Percentiles rank a stretch among this genome's conserved stretches.
These are phyloP conservation scores for Mortierella sp. DNA, from an alignment of 371 early-diverging fungal species.

Conservation along the genomic window DNA sequence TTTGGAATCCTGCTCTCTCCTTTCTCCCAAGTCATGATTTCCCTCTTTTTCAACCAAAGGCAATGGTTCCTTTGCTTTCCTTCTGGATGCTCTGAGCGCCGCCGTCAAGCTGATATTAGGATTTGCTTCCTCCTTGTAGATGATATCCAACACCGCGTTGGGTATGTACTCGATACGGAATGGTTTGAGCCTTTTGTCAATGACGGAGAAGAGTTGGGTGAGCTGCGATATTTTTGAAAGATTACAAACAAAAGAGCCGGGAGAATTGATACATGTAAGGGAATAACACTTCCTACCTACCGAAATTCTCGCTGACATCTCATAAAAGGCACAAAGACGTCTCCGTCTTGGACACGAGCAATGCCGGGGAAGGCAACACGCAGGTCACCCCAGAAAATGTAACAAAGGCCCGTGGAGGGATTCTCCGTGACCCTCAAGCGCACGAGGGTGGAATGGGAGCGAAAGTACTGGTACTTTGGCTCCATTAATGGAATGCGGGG, in stretches of 20 bases:
- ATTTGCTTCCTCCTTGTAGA: conserved; percentile 8
- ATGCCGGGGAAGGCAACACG: conserved; percentile 27
- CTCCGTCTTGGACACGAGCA: conserved; percentile 24
- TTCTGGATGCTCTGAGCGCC: not conserved
- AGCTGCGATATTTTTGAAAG: not conserved
- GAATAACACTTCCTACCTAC: conserved; percentile 9
- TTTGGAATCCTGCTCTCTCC: not conserved
- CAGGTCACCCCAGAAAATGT: conserved; percentile 35
- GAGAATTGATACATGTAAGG: not conserved
- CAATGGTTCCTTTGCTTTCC: not conserved
- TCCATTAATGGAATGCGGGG: not conserved
- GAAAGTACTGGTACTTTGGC: conserved; percentile 27
- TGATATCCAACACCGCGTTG: conserved; percentile 12
- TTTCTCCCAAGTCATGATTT: not conserved
- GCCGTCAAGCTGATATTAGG: not conserved
- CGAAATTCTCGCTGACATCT: conserved; percentile 27
- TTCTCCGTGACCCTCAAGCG: conserved; percentile 21
- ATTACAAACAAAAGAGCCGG: not conserved
- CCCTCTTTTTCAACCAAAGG: not conserved
- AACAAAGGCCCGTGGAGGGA: conserved; percentile 12
- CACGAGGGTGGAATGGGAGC: conserved; percentile 18
- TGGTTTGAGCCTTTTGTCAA: conserved; percentile 7
- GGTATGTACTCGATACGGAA: conserved; percentile 19
- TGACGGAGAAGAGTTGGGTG: not conserved
- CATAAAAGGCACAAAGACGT: conserved; percentile 24